Base-by-base conservation (phyloP, 371 early-diverging fungal genomes). In the Syncephalis plumigaleata region DNA sequence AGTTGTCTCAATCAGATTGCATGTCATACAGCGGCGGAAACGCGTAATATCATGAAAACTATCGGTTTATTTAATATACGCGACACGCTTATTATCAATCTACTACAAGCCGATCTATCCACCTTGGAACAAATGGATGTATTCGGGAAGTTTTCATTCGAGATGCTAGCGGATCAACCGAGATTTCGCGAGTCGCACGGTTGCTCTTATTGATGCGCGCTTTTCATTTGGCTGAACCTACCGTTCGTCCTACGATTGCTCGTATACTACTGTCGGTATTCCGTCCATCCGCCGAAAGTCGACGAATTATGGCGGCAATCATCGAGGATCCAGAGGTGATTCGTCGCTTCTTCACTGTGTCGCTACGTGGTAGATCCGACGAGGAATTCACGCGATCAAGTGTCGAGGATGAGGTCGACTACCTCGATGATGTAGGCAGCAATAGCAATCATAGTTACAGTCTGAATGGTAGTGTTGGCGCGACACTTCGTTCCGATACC, bases 61-160 rank as follows among this genome's bases (percentile, higher is more conserved):
- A 57, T 58, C 11, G 64, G 64, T 1, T 45, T 63, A 46, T 63
- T 63, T 51, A 60, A 60, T 48, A 63, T 63, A 23, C 53, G 64
- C 1, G 64, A 63, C 46, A 55, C 51, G n/a, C 31, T 63, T 26
- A 52, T 63, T 8, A 58, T 43, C 21, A 43, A 43, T 24, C 13
- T 43, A 9, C 21, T 43, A 22, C 43, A 43, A 11, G 43, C 43
- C 5, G 43, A 43, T 13, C 22, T 43, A 13, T 18, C 43, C 15
- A 22, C 43, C 11, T 13, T 18, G 18, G 43, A 43, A 24, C 43
- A 43, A 43, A 22, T 24, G 2, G 21, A 43, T 13, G 18, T 43
- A 18, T 22, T 43, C 3, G 43, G 24, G 15, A 43, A 43, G 4
- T 43, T 43, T 22, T 43, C 43, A 22, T 43, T 43, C 21, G 43